Conservation (phyloP, 345 rosid species). For the Nasturtium officinale region DNA sequence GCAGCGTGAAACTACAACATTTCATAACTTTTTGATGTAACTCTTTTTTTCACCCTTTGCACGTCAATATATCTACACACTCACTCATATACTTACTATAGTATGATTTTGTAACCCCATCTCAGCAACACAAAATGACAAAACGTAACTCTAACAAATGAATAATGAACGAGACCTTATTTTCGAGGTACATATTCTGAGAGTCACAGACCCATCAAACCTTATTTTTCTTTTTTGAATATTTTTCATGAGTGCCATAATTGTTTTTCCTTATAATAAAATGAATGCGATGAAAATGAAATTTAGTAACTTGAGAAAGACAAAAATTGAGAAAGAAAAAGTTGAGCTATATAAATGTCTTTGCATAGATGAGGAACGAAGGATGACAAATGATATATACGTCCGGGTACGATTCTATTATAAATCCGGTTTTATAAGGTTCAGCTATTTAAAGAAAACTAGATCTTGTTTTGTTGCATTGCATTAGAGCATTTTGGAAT, state of each 20-base stretch:
- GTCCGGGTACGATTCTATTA: neutral
- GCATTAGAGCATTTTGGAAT: neutral
- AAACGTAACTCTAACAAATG: neutral
- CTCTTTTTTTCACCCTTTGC: neutral
- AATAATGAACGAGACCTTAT: neutral
- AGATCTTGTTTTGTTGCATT: neutral
- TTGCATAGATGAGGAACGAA: neutral
- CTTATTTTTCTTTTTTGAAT: neutral
- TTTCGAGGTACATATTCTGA: neutral
- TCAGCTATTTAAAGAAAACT: neutral
- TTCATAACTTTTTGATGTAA: neutral
- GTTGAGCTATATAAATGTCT: too few relatives aligned
- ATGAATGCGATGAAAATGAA: neutral
- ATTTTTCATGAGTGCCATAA: neutral
- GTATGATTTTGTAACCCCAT: conserved; percentile 22
- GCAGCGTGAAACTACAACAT: conserved; percentile 19
- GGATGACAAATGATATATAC: neutral
- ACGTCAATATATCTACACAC: conserved; percentile 5
- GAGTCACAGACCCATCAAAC: neutral
- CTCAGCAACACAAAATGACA: conserved; percentile 14
- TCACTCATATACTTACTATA: conserved; percentile 14
- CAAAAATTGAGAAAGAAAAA: too few relatives aligned
- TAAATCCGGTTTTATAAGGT: neutral
- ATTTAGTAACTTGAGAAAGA: too few relatives aligned
- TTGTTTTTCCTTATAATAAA: neutral